These are phyloP conservation scores for Xylaria digitata DNA, from an alignment of 2,329 filamentous ascomycete genomes.

Conservation along the genomic window DNA sequence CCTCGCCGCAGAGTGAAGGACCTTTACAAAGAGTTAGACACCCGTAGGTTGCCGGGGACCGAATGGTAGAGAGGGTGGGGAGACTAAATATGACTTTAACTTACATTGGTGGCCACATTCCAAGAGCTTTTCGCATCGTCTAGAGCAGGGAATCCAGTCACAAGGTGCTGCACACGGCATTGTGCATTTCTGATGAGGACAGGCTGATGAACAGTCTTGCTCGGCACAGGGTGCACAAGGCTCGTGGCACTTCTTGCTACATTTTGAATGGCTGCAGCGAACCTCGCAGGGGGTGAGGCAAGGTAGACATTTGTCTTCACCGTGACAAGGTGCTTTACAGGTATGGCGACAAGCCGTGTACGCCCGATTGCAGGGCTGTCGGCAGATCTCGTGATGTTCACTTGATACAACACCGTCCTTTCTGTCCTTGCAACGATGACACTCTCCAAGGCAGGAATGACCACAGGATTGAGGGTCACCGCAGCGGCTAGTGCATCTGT, in stretches of 20 bases:
- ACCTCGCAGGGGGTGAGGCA: constrained; percentile 65
- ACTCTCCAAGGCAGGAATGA: constrained; percentile 64
- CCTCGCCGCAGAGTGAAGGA: constrained; percentile 70
- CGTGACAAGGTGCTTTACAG: constrained; percentile 66
- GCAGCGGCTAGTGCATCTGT: constrained; percentile 63
- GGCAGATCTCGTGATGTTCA: constrained; percentile 61
- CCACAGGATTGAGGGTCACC: constrained; percentile 63
- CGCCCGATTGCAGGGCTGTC: constrained; percentile 59
- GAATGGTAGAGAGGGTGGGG: constrained; percentile 36
- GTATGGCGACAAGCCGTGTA: constrained; percentile 67
- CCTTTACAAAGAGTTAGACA: constrained; percentile 13
- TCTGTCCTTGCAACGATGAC: constrained; percentile 60
- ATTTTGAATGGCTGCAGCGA: constrained; percentile 66
- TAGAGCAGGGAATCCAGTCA: constrained; percentile 72
- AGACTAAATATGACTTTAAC: not conserved
- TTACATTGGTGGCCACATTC: constrained; percentile 70
- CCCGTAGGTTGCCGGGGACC: not conserved
- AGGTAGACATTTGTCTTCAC: constrained; percentile 56
- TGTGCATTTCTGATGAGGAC: constrained; percentile 59
- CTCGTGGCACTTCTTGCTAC: constrained; percentile 66
- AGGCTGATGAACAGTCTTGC: constrained; percentile 63
- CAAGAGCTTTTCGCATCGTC: constrained; percentile 65
- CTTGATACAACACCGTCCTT: constrained; percentile 47
- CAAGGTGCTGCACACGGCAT: constrained; percentile 70
- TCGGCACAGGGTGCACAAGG: constrained; percentile 72